Percentiles rank a stretch among this genome's conserved stretches.
Evolutionary conservation across 2,329 filamentous ascomycete genomes (phyloP).

Genomic region (Aureobasidium leucospermi): DNA sequence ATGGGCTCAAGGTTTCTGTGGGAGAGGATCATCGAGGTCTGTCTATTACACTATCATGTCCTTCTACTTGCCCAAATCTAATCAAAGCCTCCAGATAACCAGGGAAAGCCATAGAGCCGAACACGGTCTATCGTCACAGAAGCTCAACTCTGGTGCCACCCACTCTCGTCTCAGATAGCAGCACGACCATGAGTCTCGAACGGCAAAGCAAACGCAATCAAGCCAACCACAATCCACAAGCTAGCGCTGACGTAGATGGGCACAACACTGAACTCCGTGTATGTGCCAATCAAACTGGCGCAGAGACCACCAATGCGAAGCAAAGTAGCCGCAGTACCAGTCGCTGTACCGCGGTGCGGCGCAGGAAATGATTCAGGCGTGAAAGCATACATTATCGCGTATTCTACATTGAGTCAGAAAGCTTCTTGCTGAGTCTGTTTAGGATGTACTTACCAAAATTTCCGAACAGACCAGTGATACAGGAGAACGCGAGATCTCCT

Average conservation of each 20-base stretch:
- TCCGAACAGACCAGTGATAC: neutral
- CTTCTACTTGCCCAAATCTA: no score
- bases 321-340: conserved; percentile 63
- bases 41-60: no score
- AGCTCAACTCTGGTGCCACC: neutral
- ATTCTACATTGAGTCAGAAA: conserved; percentile 31
- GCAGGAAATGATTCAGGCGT: conserved; percentile 71
- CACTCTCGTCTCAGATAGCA: neutral
- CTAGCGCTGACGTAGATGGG: neutral
- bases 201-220: neutral
- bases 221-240: neutral
- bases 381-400: conserved; percentile 68
- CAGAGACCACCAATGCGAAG: conserved; percentile 59
- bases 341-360: conserved; percentile 62
- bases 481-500: neutral
- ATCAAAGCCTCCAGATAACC: no score
- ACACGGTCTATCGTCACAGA: no score
- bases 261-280: neutral
- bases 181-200: neutral
- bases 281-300: conserved; percentile 17
- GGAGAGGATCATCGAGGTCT: no score
- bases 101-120: no score
- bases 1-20: no score
- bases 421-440: neutral
- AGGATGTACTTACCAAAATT: neutral